Evolutionary conservation across 257 asterid species (phyloP).

Genomic region (Solanum virginianum): DNA sequence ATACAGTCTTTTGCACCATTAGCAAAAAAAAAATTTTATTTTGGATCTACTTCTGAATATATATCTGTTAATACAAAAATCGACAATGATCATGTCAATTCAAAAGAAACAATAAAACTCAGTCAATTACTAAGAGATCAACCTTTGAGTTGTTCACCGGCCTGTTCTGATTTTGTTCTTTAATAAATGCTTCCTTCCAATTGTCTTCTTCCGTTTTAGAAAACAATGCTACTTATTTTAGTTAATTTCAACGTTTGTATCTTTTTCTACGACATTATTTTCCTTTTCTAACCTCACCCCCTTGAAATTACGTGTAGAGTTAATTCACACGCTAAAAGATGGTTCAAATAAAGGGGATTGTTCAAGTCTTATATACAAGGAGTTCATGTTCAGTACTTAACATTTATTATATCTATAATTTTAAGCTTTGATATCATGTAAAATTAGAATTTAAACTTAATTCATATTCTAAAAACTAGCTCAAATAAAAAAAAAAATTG

Average conservation of each 20-base stretch:
- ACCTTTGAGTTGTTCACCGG: constrained; percentile 26
- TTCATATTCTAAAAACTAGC: too few species aligned
- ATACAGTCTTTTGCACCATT: constrained; percentile 44
- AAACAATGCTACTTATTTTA: background rate
- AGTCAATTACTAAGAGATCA: background rate
- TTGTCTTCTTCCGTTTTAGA: background rate
- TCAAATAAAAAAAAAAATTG: too few species aligned
- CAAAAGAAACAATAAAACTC: background rate
- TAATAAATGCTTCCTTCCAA: background rate
- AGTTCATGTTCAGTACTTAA: too few species aligned
- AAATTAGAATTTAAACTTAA: too few species aligned
- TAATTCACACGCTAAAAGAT: too few species aligned
- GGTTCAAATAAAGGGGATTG: too few species aligned
- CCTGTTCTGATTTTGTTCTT: background rate
- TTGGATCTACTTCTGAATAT: background rate
- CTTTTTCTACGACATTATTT: background rate
- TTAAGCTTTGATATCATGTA: too few species aligned
- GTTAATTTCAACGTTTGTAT: background rate
- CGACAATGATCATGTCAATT: background rate
- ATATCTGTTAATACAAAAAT: background rate
- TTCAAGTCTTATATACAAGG: too few species aligned
- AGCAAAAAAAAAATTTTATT: background rate
- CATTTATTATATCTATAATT: too few species aligned
- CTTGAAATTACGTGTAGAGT: too few species aligned
- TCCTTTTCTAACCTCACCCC: background rate